Conservation (phyloP, 805 yeast genomes). For the Wickerhamomyces subpelliculosus region DNA sequence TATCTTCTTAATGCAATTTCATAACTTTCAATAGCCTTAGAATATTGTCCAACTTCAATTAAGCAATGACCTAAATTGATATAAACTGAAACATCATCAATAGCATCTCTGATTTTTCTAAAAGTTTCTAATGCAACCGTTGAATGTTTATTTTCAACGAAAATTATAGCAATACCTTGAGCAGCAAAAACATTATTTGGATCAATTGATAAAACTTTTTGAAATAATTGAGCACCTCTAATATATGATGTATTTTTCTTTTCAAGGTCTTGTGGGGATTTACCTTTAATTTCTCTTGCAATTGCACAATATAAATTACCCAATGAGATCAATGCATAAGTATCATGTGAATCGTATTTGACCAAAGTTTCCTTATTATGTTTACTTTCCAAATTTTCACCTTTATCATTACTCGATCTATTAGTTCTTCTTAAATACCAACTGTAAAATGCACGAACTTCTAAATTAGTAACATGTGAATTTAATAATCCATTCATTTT, state of each 20-base stretch:
- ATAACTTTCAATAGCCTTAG: constrained; percentile 84
- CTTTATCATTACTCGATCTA: constrained; percentile 33
- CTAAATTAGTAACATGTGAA: constrained; percentile 55
- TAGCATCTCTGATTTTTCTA: constrained; percentile 82
- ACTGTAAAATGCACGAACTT: constrained; percentile 84
- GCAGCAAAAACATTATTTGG: constrained; percentile 90
- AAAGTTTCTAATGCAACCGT: constrained; percentile 79
- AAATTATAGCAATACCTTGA: constrained; percentile 91
- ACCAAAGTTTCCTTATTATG: constrained; percentile 84
- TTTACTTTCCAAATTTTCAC: constrained; percentile 56
- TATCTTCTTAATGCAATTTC: constrained; percentile 69
- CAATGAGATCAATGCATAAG: constrained; percentile 81
- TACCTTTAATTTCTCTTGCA: constrained; percentile 66
- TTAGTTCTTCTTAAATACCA: constrained; percentile 72
- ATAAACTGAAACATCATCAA: constrained; percentile 76
- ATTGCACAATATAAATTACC: constrained; percentile 81
- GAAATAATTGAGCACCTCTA: constrained; percentile 88
- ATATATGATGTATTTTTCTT: constrained; percentile 69
- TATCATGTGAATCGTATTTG: constrained; percentile 78
- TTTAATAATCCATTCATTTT: constrained; percentile 51
- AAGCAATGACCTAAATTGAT: constrained; percentile 86
- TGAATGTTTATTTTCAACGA: constrained; percentile 75
- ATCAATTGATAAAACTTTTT: constrained; percentile 82
- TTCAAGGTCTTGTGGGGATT: constrained; percentile 39
- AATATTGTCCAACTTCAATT: constrained; percentile 71